These are phyloP conservation scores for Didymella keratinophila DNA, from an alignment of 2,329 filamentous ascomycete species.

Conservation along the genomic window DNA sequence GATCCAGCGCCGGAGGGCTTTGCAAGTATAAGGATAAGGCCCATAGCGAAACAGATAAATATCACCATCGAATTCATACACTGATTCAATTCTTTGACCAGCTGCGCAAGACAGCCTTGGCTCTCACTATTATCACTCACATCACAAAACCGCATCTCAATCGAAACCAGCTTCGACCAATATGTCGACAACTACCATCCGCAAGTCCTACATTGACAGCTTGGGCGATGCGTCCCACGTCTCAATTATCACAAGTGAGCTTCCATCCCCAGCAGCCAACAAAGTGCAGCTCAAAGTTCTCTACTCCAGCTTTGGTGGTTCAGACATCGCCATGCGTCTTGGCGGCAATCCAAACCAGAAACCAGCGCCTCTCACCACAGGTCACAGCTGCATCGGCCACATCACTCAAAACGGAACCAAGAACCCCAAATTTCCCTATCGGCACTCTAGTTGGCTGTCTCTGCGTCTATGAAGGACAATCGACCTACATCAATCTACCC, in stretches of 20 bases:
- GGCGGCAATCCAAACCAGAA: conserved; percentile 59
- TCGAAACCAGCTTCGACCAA: conserved; percentile 1
- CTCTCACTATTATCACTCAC: neutral
- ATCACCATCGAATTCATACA: neutral
- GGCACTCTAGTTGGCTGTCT: conserved; percentile 42
- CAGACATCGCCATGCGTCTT: conserved; percentile 60
- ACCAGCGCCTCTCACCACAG: conserved; percentile 58
- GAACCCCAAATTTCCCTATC: conserved; percentile 30
- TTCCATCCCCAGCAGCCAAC: conserved; percentile 52
- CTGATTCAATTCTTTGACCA: neutral
- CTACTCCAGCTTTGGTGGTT: conserved; percentile 59
- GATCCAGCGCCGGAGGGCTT: neutral
- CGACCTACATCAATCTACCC: conserved; percentile 56
- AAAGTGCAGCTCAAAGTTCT: conserved; percentile 59
- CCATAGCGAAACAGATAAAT: neutral
- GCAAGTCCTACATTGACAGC: conserved; percentile 57
- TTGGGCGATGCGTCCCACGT: conserved; percentile 55
- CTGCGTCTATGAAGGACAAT: conserved; percentile 48
- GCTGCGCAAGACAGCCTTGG: neutral
- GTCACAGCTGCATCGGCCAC: conserved; percentile 59
- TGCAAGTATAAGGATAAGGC: conserved; percentile 2
- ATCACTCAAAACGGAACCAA: conserved; percentile 52
- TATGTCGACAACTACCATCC: conserved; percentile 46
- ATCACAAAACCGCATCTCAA: neutral
- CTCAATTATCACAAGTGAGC: conserved; percentile 45